phyloP scores from a whole-genome alignment of 2,329 filamentous ascomycete species.

The Chrysoporthe cubensis region DNA sequence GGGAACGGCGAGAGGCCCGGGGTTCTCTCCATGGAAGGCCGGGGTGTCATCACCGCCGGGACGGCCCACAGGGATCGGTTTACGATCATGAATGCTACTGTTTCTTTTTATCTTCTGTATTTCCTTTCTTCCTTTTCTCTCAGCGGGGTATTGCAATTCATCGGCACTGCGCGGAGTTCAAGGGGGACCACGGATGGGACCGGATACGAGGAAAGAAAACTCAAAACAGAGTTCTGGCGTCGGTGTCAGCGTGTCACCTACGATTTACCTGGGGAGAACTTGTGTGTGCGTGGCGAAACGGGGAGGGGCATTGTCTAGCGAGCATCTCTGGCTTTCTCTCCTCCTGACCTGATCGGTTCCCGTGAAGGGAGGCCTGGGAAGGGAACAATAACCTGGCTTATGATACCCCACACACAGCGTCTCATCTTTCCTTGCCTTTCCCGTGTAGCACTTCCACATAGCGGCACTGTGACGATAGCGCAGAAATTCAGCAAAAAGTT shows the following conservation, averaged over 20 bases:
- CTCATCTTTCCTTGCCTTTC: background rate
- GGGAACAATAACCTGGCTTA: background rate
- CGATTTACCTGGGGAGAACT: background rate
- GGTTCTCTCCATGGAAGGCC: background rate
- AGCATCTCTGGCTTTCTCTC: background rate
- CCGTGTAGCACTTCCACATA: background rate
- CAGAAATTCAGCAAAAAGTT: background rate
- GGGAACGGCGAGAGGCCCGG: background rate
- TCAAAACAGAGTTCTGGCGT: too few species aligned
- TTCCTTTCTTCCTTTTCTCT: background rate
- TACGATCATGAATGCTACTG: constrained; percentile 5
- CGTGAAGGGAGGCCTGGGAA: background rate
- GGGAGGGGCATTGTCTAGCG: background rate
- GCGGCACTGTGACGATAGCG: background rate
- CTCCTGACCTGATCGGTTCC: background rate
- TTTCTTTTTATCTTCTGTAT: background rate
- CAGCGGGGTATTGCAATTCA: constrained; percentile 2
- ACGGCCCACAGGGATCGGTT: background rate
- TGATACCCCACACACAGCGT: background rate
- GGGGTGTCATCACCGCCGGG: background rate
- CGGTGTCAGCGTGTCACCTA: background rate
- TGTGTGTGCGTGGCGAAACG: background rate
- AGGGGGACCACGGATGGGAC: background rate
- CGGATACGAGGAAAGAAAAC: background rate
- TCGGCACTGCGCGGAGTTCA: constrained; percentile 4